Base-by-base conservation (phyloP, 352 stramenopile species). In the Thraustochytrium striatum region DNA sequence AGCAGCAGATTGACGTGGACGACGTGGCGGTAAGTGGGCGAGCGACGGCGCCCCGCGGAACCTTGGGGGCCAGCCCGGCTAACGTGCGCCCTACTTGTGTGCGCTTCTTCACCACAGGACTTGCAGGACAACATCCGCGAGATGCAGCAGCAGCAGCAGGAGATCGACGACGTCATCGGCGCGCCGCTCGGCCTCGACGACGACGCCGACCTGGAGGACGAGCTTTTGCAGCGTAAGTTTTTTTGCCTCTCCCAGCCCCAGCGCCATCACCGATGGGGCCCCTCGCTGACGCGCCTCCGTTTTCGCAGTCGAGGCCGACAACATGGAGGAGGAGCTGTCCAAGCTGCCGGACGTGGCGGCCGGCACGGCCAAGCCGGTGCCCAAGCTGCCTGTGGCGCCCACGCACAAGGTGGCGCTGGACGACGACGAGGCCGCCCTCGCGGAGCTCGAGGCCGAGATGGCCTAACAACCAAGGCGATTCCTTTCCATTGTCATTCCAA, bases 401-500 rank as follows among this genome's bases (percentile, higher is more conserved):
- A 70, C 65, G 32, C 39, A 68, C 25, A 32, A 16, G 19, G 13
- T 33, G 7, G 32, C 28, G 3, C 32, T 75, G 19, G 65, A 75
- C 65, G 65, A 75, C 65, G 65, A 75, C 65, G 65, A 75, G 3
- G 65, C 65, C 3, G 65, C 65, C 0, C 65, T 75, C 65, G n/a
- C 16, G n/a, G 65, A 75, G 52, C 52, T 75, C n/a, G 65, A 75
- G 65, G 50, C 43, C 43, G 65, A 75, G 65, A 75, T 75, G 65
- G 65, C 65, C 0, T 32, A 36, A 61, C 5, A 55, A 55, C 16
- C 25, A 55, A 16, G n/a, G n/a, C n/a, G n/a, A n/a, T n/a, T n/a
- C n/a, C n/a, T n/a, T n/a, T n/a, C n/a, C n/a, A n/a, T n/a, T n/a
- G n/a, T n/a, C n/a, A n/a, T n/a, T n/a, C n/a, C n/a, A n/a, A n/a